These are phyloP conservation scores for Aurifilum marmelostoma DNA, from an alignment of 2,329 filamentous ascomycete genomes.

Conservation along the genomic window DNA sequence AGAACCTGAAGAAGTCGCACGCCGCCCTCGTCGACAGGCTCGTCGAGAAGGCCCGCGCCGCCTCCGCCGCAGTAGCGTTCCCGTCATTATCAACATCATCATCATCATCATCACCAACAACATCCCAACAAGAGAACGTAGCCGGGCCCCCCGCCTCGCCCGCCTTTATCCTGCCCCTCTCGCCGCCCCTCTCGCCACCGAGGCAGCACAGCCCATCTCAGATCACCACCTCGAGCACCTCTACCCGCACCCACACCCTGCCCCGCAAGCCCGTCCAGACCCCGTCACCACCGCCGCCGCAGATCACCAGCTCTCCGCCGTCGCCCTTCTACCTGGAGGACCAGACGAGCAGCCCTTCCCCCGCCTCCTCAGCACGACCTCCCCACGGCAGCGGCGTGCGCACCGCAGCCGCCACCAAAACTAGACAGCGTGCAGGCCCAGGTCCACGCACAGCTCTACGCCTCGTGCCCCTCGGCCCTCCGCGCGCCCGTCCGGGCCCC, in stretches of 20 bases:
- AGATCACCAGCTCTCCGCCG: not conserved
- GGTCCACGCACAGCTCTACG: constrained; percentile 10
- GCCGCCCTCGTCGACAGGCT: constrained; percentile 69
- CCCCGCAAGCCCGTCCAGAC: constrained; percentile 19
- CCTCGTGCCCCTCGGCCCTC: not conserved
- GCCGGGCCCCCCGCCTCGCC: not conserved
- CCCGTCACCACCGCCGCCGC: constrained; percentile 31
- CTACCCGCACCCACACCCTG: not conserved
- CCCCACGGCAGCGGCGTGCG: not conserved
- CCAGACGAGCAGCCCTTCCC: not conserved
- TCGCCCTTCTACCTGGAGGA: constrained; percentile 3
- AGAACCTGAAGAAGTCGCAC: constrained; percentile 78
- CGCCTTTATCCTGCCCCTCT: constrained; percentile 3
- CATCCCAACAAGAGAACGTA: not conserved
- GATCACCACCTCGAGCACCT: not conserved
- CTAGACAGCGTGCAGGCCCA: not conserved
- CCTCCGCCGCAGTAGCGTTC: constrained; percentile 37
- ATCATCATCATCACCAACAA: not conserved
- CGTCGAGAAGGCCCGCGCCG: constrained; percentile 49
- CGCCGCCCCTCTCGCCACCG: constrained; percentile 1
- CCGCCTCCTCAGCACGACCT: not conserved
- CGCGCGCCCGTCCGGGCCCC: constrained; percentile 6
- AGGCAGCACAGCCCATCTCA: not conserved
- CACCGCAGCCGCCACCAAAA: not conserved
- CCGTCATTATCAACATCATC: not conserved